A percentile compares a stretch with the other conserved stretches of the same genome.
Evolutionary conservation across 495 filamentous ascomycete genomes (phyloP).

Genomic region (Haplographium delicatum): DNA sequence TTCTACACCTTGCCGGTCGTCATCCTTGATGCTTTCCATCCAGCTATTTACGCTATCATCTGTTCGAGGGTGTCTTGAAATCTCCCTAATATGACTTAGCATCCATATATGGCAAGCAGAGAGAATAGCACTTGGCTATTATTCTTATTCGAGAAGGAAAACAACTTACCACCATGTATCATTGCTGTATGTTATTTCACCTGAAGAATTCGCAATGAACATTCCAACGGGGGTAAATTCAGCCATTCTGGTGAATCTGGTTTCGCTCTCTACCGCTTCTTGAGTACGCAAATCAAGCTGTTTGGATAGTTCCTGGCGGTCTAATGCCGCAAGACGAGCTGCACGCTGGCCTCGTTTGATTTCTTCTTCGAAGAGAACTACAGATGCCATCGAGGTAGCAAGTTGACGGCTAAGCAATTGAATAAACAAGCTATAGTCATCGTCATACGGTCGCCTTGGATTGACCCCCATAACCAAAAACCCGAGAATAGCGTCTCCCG

Average conservation of each 20-base stretch:
- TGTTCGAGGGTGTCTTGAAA: conserved; percentile 50
- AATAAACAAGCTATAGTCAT: conserved; percentile 64
- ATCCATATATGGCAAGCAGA: too few relatives aligned
- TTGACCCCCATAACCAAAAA: conserved; percentile 68
- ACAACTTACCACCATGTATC: conserved; percentile 50
- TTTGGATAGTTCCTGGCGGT: conserved; percentile 61
- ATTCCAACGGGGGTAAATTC: conserved; percentile 68
- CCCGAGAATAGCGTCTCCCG: conserved; percentile 53
- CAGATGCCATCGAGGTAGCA: conserved; percentile 64
- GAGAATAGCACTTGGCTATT: too few relatives aligned
- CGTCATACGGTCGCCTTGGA: conserved; percentile 61
- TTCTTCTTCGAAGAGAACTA: conserved; percentile 69
- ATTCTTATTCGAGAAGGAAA: too few relatives aligned
- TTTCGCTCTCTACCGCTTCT: conserved; percentile 63
- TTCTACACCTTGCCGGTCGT: conserved; percentile 50
- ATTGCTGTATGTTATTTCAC: conserved; percentile 64
- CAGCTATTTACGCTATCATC: conserved; percentile 46
- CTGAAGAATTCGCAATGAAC: conserved; percentile 61
- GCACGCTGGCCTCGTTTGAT: conserved; percentile 62
- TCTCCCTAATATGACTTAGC: conserved; percentile 37
- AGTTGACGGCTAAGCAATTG: conserved; percentile 64
- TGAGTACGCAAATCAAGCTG: conserved; percentile 61
- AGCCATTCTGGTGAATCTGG: conserved; percentile 69
- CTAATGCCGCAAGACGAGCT: conserved; percentile 57
- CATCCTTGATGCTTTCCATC: conserved; percentile 61